Percentiles rank a stretch among this genome's conserved stretches.
These are phyloP conservation scores for Diaporthe citrichinensis DNA, from an alignment of 2,329 filamentous ascomycete species.

Conservation along the genomic window DNA sequence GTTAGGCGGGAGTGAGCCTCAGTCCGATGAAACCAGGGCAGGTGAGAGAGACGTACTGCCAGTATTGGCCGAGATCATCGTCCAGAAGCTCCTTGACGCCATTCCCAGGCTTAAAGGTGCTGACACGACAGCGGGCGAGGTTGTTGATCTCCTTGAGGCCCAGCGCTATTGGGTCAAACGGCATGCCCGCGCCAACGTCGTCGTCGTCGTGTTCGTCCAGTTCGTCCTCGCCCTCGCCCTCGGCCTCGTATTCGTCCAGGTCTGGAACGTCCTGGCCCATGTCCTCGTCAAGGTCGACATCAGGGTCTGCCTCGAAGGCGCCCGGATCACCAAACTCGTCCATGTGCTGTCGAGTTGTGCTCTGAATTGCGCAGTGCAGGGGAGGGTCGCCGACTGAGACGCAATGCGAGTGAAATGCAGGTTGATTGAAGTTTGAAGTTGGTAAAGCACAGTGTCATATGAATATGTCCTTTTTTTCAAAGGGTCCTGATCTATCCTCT, in stretches of 20 bases:
- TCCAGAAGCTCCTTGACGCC: constrained; percentile 82
- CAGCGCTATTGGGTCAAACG: constrained; percentile 66
- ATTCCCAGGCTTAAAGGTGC: constrained; percentile 84
- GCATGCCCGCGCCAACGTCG: constrained; percentile 22
- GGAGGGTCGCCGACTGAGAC: neutral
- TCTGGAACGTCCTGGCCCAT: constrained; percentile 33
- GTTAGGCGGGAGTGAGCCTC: neutral
- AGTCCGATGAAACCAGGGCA: neutral
- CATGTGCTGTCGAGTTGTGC: neutral
- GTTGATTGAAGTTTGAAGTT: neutral
- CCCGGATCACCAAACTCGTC: neutral
- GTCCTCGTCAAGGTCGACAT: constrained; percentile 28
- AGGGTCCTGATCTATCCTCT: neutral
- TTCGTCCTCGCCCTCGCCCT: constrained; percentile 33
- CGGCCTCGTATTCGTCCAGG: constrained; percentile 31
- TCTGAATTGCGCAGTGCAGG: neutral
- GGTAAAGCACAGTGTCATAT: neutral
- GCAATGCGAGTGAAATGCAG: neutral
- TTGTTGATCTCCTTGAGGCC: constrained; percentile 88
- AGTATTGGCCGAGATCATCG: constrained; percentile 80
- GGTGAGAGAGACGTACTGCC: constrained; percentile 72
- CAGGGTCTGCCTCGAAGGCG: constrained; percentile 18
- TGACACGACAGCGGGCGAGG: constrained; percentile 86
- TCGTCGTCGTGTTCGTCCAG: constrained; percentile 37
- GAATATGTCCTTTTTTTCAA: neutral